These are phyloP conservation scores for Paxillus ammoniavirescens DNA, from an alignment of 768 basidiomycete genomes.

Conservation along the genomic window DNA sequence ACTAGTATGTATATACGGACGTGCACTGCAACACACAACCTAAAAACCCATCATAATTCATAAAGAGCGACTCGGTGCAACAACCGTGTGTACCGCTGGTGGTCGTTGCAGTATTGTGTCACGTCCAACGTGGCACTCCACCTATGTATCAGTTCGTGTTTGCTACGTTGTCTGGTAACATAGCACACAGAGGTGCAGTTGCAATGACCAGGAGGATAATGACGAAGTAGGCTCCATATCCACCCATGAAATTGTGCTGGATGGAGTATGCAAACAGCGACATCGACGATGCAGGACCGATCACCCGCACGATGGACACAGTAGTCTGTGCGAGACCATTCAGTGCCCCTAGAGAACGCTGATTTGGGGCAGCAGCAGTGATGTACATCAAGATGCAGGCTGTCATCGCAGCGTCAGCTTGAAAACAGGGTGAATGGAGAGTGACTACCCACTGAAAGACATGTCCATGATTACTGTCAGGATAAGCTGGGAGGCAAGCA, in stretches of 20 bases:
- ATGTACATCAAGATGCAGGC: conserved; percentile 74
- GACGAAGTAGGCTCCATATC: conserved; percentile 34
- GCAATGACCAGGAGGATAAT: conserved; percentile 14
- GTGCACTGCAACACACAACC: too few species aligned
- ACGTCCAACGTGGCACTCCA: too few species aligned
- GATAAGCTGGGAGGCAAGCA: conserved; percentile 24
- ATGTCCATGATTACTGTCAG: conserved; percentile 26
- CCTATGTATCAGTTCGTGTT: conserved; percentile 3
- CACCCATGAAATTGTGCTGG: conserved; percentile 34
- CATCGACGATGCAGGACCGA: conserved; percentile 32
- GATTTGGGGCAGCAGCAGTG: conserved; percentile 62
- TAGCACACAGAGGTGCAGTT: conserved; percentile 19
- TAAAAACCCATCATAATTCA: too few species aligned
- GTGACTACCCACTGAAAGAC: conserved; percentile 29
- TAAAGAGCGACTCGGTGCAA: too few species aligned
- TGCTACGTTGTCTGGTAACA: conserved; percentile 18
- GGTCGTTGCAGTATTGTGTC: too few species aligned
- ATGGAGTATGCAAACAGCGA: conserved; percentile 38
- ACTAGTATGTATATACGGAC: too few species aligned
- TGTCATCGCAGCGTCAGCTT: conserved; percentile 21
- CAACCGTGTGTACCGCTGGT: too few species aligned
- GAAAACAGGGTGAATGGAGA: not conserved
- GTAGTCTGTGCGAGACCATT: conserved; percentile 47
- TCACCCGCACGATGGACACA: conserved; percentile 29
- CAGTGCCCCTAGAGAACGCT: conserved; percentile 63